These are phyloP conservation scores for Saccharomycopsis sp. DNA, from an alignment of 805 yeast species.

Conservation along the genomic window DNA sequence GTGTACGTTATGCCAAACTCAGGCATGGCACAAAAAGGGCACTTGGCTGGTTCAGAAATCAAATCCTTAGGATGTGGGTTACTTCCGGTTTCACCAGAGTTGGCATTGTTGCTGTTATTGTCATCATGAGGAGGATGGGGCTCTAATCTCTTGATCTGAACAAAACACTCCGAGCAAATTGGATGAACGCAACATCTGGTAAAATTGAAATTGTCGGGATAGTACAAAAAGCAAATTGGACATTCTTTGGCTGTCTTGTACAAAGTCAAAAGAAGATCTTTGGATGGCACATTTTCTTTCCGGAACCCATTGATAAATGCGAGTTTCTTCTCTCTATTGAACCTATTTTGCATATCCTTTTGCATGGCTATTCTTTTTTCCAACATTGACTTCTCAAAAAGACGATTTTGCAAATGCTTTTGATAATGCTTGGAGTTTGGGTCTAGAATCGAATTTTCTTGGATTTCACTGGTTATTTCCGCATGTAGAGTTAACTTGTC, in stretches of 20 bases:
- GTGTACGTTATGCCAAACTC: conserved; percentile 77
- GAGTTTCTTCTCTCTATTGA: conserved; percentile 25
- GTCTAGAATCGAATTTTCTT: conserved; percentile 23
- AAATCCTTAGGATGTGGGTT: conserved; percentile 48
- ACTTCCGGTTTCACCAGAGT: conserved; percentile 7
- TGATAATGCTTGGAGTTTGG: conserved; percentile 21
- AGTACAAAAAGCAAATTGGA: conserved; percentile 87
- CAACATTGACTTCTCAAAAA: conserved; percentile 32
- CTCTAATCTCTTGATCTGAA: conserved; percentile 81
- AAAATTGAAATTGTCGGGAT: conserved; percentile 66
- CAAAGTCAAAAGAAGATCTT: conserved; percentile 42
- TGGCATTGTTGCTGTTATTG: background rate
- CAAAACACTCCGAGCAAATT: conserved; percentile 94
- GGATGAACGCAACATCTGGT: conserved; percentile 90
- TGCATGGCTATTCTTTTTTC: conserved; percentile 32
- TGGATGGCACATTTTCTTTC: conserved; percentile 31
- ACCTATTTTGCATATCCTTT: conserved; percentile 29
- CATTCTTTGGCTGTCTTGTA: conserved; percentile 74
- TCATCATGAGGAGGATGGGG: conserved; percentile 91
- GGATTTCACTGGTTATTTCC: conserved; percentile 31
- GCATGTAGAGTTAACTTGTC: conserved; percentile 50
- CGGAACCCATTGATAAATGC: conserved; percentile 25
- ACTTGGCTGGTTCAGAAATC: conserved; percentile 78
- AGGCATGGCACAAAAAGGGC: conserved; percentile 89
- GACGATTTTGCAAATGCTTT: conserved; percentile 38